A percentile compares a stretch with the other conserved stretches of the same genome.
Evolutionary conservation across 306 rosid species (phyloP).

Genomic region (Aeschynomene evenia): DNA sequence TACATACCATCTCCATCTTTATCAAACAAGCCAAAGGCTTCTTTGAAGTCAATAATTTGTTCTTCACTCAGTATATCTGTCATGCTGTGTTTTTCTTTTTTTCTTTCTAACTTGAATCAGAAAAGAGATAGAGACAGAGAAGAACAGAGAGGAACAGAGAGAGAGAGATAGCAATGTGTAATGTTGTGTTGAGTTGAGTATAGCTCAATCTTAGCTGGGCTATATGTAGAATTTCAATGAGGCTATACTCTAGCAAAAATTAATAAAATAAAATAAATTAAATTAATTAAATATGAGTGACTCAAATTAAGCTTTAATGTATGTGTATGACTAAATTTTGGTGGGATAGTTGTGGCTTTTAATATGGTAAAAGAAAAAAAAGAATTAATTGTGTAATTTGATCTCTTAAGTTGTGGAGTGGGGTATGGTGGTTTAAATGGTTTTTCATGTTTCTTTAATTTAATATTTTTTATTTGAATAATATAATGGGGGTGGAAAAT

Average conservation of each 20-base stretch:
- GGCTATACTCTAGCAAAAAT: constrained; percentile 23
- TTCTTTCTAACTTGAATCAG: not conserved
- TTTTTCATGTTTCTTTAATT: not conserved
- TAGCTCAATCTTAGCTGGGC: constrained; percentile 81
- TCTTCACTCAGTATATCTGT: constrained; percentile 72
- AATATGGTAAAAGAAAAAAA: constrained; percentile 39
- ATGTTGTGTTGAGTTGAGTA: constrained; percentile 45
- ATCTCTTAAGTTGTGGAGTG: not conserved
- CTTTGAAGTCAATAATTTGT: constrained; percentile 88
- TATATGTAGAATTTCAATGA: constrained; percentile 60
- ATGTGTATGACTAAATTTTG: constrained; percentile 46
- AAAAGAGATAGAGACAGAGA: constrained; percentile 16
- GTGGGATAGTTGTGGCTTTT: constrained; percentile 38
- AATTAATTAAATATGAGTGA: not conserved
- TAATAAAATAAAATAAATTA: not conserved
- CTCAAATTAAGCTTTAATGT: constrained; percentile 52
- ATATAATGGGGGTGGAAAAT: constrained; percentile 20
- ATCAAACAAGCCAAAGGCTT: constrained; percentile 90
- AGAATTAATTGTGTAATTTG: constrained; percentile 27
- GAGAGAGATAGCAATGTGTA: constrained; percentile 24
- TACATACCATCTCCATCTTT: constrained; percentile 94
- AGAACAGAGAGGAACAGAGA: constrained; percentile 24
- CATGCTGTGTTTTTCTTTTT: constrained; percentile 38
- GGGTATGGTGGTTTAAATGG: constrained; percentile 12
- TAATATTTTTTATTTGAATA: constrained; percentile 9